These are phyloP conservation scores for Candida labiduridarum DNA, from an alignment of 1,139 yeast genomes.

Conservation along the genomic window DNA sequence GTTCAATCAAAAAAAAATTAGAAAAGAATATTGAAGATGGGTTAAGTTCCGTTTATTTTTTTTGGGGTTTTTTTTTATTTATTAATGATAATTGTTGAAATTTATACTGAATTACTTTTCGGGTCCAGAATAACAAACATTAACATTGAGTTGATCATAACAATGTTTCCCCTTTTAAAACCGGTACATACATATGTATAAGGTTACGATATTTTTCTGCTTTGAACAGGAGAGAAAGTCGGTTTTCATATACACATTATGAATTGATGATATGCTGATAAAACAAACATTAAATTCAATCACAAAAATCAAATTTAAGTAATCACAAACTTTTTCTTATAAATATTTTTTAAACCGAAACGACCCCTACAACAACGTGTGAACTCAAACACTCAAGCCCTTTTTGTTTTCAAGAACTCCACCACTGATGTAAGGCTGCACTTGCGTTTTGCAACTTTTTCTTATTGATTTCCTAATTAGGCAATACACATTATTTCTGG, in stretches of 20 bases:
- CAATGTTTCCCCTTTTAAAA: neutral
- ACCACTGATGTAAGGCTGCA: neutral
- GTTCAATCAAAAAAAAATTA: neutral
- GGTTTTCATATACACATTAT: neutral
- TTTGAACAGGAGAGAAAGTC: too few species aligned
- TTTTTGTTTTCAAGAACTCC: too few species aligned
- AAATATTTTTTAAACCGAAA: too few species aligned
- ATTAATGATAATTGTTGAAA: neutral
- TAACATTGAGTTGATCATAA: neutral
- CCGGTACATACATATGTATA: neutral
- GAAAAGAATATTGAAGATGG: neutral
- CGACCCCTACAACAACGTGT: neutral
- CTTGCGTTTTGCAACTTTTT: neutral
- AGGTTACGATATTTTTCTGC: neutral
- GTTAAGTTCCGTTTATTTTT: neutral
- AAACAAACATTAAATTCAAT: neutral
- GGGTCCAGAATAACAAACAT: slow-evolving; percentile 2
- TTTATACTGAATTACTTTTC: neutral
- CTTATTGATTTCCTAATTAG: neutral
- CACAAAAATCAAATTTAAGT: neutral
- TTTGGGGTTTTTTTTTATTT: neutral
- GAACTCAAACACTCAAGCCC: too few species aligned
- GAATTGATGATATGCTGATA: neutral
- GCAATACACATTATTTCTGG: neutral
- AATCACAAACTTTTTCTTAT: neutral